These are phyloP conservation scores for Populus pruinosa DNA, from an alignment of 345 rosid genomes.

Conservation along the genomic window DNA sequence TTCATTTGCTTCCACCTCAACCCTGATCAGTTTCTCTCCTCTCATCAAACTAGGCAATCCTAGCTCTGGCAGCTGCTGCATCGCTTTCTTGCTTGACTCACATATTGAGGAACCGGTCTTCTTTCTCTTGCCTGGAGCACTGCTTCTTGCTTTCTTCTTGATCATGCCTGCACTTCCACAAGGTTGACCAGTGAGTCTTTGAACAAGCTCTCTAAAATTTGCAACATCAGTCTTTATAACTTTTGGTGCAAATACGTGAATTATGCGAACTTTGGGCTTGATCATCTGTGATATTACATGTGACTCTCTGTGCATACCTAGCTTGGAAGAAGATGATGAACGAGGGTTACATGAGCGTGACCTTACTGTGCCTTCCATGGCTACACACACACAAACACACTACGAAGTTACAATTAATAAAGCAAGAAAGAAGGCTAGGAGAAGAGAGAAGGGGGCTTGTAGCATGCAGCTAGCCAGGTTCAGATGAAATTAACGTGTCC, in stretches of 20 bases:
- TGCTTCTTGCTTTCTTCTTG: neutral
- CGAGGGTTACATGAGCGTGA: neutral
- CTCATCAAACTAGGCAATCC: neutral
- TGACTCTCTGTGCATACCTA: slow-evolving; percentile 27
- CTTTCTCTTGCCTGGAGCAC: neutral
- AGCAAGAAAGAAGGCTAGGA: neutral
- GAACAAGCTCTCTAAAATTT: slow-evolving; percentile 44
- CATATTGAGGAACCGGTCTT: neutral
- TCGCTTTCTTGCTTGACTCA: neutral
- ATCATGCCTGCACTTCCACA: neutral
- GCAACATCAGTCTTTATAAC: slow-evolving; percentile 46
- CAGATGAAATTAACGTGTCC: neutral
- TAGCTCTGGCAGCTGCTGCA: neutral
- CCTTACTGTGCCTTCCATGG: neutral
- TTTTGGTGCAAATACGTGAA: slow-evolving; percentile 47
- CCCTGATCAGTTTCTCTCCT: neutral
- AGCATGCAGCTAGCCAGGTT: neutral
- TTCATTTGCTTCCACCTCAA: neutral
- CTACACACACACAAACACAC: neutral
- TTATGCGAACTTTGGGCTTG: slow-evolving; percentile 42
- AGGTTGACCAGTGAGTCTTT: slow-evolving; percentile 45
- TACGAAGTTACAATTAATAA: neutral
- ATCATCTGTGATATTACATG: slow-evolving; percentile 17
- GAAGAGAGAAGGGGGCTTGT: neutral
- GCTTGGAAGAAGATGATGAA: slow-evolving; percentile 18